phyloP scores from a whole-genome alignment of 208 protist genomes.

The Acanthamoeba castellanii region DNA sequence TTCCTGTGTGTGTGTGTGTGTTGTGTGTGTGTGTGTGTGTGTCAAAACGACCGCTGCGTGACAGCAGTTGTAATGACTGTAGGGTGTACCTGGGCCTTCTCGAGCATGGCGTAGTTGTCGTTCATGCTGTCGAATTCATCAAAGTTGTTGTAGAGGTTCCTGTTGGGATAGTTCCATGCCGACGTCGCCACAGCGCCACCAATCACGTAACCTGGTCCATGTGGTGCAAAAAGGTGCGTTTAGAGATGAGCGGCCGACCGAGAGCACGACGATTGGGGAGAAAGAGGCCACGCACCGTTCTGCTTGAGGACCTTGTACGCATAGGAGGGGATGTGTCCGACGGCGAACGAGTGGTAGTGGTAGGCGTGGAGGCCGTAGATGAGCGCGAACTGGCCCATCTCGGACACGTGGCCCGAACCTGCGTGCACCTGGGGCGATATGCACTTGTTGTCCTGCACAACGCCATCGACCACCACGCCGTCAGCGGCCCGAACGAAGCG shows the following conservation, averaged over 20 bases:
- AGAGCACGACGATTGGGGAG: not conserved
- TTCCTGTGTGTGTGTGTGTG: not conserved
- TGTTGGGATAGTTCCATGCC: slow-evolving; percentile 69
- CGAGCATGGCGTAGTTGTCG: slow-evolving; percentile 28
- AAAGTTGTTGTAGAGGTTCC: slow-evolving; percentile 67
- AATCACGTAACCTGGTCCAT: slow-evolving; percentile 34
- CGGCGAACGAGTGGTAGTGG: slow-evolving; percentile 60
- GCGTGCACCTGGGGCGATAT: not conserved
- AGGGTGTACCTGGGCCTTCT: not conserved
- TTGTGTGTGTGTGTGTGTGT: too few species aligned
- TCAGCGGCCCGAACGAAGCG: too few species aligned
- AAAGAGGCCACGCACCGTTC: not conserved
- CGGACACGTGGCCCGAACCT: slow-evolving; percentile 22
- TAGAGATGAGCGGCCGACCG: too few species aligned
- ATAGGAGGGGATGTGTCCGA: slow-evolving; percentile 28
- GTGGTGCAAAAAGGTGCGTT: not conserved
- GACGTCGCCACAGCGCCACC: slow-evolving; percentile 9
- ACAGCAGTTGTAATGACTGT: too few species aligned
- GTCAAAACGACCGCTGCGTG: too few species aligned
- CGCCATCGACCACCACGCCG: not conserved
- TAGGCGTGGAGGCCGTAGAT: slow-evolving; percentile 48
- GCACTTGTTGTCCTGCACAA: slow-evolving; percentile 43
- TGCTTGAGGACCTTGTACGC: not conserved
- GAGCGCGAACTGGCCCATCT: slow-evolving; percentile 33
- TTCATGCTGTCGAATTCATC: slow-evolving; percentile 68